A percentile compares a stretch with the other conserved stretches of the same genome.
Evolutionary conservation across 1,284 basidiomycete species (phyloP).

Genomic region (Ustilago tritici): DNA sequence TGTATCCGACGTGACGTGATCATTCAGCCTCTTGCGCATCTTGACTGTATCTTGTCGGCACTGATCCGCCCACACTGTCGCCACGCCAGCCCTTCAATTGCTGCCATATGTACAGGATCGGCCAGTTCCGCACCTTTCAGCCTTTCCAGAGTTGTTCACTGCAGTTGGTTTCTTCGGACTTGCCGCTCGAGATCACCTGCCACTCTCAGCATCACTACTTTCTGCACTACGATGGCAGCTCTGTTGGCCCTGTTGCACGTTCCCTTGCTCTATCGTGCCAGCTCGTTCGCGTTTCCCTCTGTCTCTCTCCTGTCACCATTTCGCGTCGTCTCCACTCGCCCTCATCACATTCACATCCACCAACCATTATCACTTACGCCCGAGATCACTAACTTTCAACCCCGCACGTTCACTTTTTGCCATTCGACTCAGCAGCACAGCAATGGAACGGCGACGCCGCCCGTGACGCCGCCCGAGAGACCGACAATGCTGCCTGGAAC

Average conservation of each 20-base stretch:
- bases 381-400: conserved; percentile 26
- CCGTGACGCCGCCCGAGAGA: conserved; percentile 54
- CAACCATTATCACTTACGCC: conserved; percentile 15
- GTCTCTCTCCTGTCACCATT: conserved; percentile 4
- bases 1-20: conserved; percentile 11
- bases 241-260: background rate
- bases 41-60: conserved; percentile 9
- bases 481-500: conserved; percentile 49
- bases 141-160: background rate
- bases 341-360: conserved; percentile 2
- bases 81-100: background rate
- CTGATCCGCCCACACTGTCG: background rate
- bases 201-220: background rate
- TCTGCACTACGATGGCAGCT: background rate
- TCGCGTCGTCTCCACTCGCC: conserved; percentile 3
- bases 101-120: background rate
- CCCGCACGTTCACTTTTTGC: conserved; percentile 30
- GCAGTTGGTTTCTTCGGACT: background rate
- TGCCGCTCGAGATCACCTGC: background rate
- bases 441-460: conserved; percentile 58
- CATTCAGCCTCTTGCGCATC: conserved; percentile 1
- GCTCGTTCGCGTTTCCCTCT: background rate
- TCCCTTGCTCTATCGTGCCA: background rate
- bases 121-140: background rate
- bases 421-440: conserved; percentile 47